phyloP scores from a whole-genome alignment of 331 rosid species.

The Stylosanthes scabra region DNA sequence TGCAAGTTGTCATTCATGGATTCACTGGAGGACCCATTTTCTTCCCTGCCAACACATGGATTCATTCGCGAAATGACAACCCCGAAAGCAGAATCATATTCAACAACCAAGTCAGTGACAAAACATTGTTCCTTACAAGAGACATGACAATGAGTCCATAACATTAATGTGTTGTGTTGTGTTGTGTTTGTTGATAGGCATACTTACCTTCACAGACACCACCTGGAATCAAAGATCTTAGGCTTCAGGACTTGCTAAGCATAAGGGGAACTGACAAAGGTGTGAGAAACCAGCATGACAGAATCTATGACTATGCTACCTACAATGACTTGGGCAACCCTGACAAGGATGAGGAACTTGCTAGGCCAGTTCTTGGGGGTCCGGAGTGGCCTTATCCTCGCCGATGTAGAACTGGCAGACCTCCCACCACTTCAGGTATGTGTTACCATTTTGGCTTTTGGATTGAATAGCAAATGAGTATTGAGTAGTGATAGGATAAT shows the following conservation, averaged over 20 bases:
- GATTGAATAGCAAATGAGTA: background rate
- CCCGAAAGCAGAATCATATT: slow-evolving; percentile 79
- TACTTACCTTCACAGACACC: slow-evolving; percentile 93
- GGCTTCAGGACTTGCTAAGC: slow-evolving; percentile 72
- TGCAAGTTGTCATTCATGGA: slow-evolving; percentile 77
- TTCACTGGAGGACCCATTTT: slow-evolving; percentile 74
- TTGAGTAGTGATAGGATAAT: background rate
- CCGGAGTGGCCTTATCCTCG: slow-evolving; percentile 83
- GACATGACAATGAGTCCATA: background rate
- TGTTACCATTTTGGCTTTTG: slow-evolving; percentile 26
- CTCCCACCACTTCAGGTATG: slow-evolving; percentile 65
- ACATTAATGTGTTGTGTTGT: background rate
- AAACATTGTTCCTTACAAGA: background rate
- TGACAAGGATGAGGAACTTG: slow-evolving; percentile 70
- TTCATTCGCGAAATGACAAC: slow-evolving; percentile 74
- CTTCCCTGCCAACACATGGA: slow-evolving; percentile 93
- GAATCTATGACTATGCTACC: slow-evolving; percentile 82
- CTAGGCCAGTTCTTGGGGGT: slow-evolving; percentile 72
- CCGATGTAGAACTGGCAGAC: slow-evolving; percentile 90
- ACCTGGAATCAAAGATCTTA: slow-evolving; percentile 77
- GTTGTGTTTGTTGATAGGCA: slow-evolving; percentile 50
- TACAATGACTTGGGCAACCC: slow-evolving; percentile 96
- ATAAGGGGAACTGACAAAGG: slow-evolving; percentile 68
- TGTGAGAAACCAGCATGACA: slow-evolving; percentile 70
- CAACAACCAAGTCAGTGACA: slow-evolving; percentile 66